Evolutionary conservation across 768 basidiomycete species (phyloP), one percentile per base, ranked within the genome.

Genomic region (Mycena galericulata): DNA sequence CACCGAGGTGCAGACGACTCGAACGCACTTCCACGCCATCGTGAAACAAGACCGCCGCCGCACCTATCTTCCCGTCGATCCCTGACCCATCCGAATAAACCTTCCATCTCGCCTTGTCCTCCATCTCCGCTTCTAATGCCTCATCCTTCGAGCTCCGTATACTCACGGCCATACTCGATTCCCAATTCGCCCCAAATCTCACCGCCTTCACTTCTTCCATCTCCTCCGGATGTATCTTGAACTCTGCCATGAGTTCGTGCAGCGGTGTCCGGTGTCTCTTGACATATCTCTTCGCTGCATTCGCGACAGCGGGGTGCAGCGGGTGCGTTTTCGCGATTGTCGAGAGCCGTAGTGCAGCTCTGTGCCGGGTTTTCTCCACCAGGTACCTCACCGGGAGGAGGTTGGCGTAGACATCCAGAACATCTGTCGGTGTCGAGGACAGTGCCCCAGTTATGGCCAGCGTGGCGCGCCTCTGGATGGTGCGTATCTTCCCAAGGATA

Each of bases 51-150:
- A 76, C 72, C 2, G 73, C 75, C 9, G 75, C 68, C 4, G 73
- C 75, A 0, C 78, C 76, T 2, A 79, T 71, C 0, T 20, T 26
- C 0, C 65, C 56, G 11, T 74, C 70, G 10, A 73, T 68, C 0
- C 70, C 68, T 0, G 75, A 77, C 0, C 76, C 75, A 29, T 77
- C 76, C 11, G 75, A 51, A 47, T 68, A 76, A 1, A 75, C 50
- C 20, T 45, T 50, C 1, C 26, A 68, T 12, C 1, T 22, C 0
- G 50, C 43, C 40, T 1, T 26, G 18, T 57, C 46, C 3, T 2
- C 58, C 3, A 22, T 5, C 32, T 46, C 41, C 29, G 58, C 58
- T 26, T 5, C 8, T 29, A 29, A 11, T n/a, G 29, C 54, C n/a
- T 8, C 40, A 10, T 40, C 20, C 20, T 56, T 54, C 34, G 53